Evolutionary conservation across 179 eudicot species (phyloP), one percentile per base, ranked within the genome.

Genomic region (Pouteria campechiana): DNA sequence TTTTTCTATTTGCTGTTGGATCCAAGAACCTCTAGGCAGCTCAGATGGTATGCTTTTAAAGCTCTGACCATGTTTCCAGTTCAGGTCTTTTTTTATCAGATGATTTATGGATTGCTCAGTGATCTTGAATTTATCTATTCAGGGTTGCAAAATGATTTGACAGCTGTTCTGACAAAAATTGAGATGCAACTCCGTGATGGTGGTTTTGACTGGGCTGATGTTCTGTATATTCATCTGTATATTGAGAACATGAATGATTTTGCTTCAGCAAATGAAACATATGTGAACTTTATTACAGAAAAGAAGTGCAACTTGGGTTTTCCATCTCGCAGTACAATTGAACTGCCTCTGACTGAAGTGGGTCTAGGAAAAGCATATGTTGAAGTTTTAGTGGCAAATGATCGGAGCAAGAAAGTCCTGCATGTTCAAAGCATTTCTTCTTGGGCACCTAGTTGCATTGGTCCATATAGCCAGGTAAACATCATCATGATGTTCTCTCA

Each of bases 381-480:
- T 64, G 98, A 90, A 69, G 82, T 81, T 35, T 52, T 90, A 66
- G 93, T 79, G 52, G 79, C 95, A 45, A 72, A 55, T 50, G 79
- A 86, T 41, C 67, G 60, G 38, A 62, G 67, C 52, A 90, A 86
- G 65, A 72, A 66, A 54, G 98, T 90, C 50, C 68, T 90, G 72
- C 98, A 90, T 63, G 95, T 90, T 16, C 98, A 90, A 40, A 90
- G 98, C 65, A 79, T 90, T 58, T 90, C 98, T 4, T 64, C 70
- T 45, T 90, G 98, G 98, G 98, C 98, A 39, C 98, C 98, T 51
- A 90, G 98, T 60, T 79, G 93, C 51, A 90, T 90, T 24, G 98
- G 98, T 39, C 98, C 98, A 11, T 90, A 90, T 58, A 90, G 98
- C 61, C 98, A 90, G 95, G 97, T 89, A 59, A 48, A n/a, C n/a